Base-by-base conservation (phyloP, 1,284 basidiomycete genomes). In the Coniophora puteana region DNA sequence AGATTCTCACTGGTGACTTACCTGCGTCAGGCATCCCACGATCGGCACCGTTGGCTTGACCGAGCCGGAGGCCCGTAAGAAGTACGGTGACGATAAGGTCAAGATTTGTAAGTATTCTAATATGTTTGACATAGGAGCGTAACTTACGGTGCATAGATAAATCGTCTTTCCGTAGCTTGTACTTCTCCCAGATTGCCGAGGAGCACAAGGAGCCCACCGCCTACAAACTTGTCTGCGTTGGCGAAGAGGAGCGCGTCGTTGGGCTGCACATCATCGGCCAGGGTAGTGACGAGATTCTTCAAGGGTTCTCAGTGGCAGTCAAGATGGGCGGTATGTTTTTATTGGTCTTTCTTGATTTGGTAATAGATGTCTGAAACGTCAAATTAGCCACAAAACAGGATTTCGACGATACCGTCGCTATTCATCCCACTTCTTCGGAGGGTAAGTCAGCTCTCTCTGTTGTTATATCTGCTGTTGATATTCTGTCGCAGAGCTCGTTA, bases 291-390 rank as follows among this genome's bases (percentile, higher is more conserved):
- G 94, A 98, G 67, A 80, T 89, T 52, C 69, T 94, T 67, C 94
- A 98, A 72, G 93, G 93, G 48, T 95, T 98, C 60, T 90, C 72
- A 1, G 91, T 97, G 14, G 94, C 94, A 10, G 74, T 99, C 55
- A 97, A 97, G 76, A 93, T 97, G 93, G 89, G 91, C 40, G 89
- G 86, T 76, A 61, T 36, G 74, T 61, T 27, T 24, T 29, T 12
- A 33, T 37, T 25, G 16, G 37, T 23, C 24, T n/a, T 42, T 24
- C 24, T 14, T 21, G 20, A 18, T 28, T 28, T n/a, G 39, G 39
- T n/a, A 29, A 20, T 43, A 5, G 10, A 38, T 47, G 5, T 49
- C 25, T 30, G 10, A 13, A 25, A 29, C 5, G 26, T 25, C 3
- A 16, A 17, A 41, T n/a, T 46, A 80, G 89, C 89, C 14, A 74